phyloP scores from a whole-genome alignment of 371 early-diverging fungal species.

The Cokeromyces recurvatus region DNA sequence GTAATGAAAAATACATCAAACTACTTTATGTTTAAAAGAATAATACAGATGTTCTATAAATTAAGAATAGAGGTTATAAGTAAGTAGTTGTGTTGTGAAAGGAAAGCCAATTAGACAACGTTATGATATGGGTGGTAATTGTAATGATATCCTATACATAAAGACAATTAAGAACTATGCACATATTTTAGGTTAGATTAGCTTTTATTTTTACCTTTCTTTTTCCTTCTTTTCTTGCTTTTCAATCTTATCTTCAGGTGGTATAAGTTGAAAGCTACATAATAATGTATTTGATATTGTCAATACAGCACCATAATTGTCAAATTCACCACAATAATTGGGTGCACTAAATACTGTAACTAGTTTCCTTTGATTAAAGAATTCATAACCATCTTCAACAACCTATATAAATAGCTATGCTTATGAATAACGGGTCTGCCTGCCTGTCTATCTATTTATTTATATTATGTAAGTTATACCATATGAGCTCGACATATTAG shows the following conservation, averaged over 20 bases:
- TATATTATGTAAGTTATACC: constrained; percentile 25
- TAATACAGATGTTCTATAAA: too few species aligned
- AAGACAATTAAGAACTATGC: not conserved
- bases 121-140: constrained; percentile 10
- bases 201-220: too few species aligned
- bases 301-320: constrained; percentile 94
- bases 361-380: constrained; percentile 89
- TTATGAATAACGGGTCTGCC: too few species aligned
- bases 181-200: too few species aligned
- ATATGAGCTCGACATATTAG: constrained; percentile 96
- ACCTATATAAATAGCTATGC: constrained; percentile 53
- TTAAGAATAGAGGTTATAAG: too few species aligned
- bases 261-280: constrained; percentile 72
- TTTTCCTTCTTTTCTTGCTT: constrained; percentile 4
- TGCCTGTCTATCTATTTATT: not conserved
- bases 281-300: constrained; percentile 82
- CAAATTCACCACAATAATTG: constrained; percentile 98
- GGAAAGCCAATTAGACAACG: too few species aligned
- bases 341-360: constrained; percentile 98
- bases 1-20: too few species aligned
- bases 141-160: constrained; percentile 2
- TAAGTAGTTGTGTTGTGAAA: too few species aligned
- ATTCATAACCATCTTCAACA: constrained; percentile 99
- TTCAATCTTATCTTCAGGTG: constrained; percentile 12
- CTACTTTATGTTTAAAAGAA: too few species aligned